Conservation (phyloP, 768 basidiomycete genomes). For the Trametes elegans region DNA sequence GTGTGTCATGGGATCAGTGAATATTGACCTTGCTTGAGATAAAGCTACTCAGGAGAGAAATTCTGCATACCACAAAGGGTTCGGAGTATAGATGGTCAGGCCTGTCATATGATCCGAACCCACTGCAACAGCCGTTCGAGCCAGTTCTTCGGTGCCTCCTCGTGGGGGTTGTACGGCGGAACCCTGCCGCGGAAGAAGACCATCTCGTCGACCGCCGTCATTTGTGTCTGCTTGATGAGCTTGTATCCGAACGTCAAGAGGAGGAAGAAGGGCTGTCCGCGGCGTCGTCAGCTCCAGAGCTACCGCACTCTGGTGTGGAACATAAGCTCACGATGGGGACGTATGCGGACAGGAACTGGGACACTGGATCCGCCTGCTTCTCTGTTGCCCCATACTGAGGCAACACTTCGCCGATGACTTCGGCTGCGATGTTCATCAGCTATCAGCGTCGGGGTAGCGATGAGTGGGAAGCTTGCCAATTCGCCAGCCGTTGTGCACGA, state of each 20-base stretch:
- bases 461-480: constrained; percentile 16
- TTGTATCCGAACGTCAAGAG: constrained; percentile 30
- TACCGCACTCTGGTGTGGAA: no score
- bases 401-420: constrained; percentile 2
- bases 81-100: no score
- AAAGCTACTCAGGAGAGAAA: no score
- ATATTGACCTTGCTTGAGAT: no score
- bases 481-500: constrained; percentile 26
- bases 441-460: neutral
- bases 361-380: constrained; percentile 13
- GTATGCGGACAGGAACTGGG: constrained; percentile 27
- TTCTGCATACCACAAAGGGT: no score
- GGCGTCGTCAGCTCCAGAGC: neutral
- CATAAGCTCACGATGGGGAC: constrained; percentile 24
- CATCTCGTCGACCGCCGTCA: constrained; percentile 27
- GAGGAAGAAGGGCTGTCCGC: constrained; percentile 25
- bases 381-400: neutral
- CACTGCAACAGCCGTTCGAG: constrained; percentile 13
- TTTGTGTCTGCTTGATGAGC: constrained; percentile 29
- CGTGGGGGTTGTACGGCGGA: neutral
- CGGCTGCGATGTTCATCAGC: constrained; percentile 7
- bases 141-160: neutral
- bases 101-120: constrained; percentile 17
- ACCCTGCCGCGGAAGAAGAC: constrained; percentile 16
- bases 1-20: no score